Evolutionary conservation across 495 filamentous ascomycete species (phyloP), one percentile per base, ranked within the genome.

Genomic region (Podospora pseudocomata): DNA sequence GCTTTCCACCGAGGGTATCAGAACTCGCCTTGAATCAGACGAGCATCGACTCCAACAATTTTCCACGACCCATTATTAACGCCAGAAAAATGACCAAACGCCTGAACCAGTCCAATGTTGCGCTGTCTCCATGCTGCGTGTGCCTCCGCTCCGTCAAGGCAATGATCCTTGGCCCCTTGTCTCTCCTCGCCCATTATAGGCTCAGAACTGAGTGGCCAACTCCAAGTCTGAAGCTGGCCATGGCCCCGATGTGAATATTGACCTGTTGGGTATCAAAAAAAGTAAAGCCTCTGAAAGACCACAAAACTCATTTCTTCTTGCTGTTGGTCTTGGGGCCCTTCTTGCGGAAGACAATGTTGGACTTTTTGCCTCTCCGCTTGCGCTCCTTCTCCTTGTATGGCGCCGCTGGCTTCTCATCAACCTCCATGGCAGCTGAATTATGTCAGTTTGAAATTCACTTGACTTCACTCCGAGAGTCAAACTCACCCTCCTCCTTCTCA

Each of bases 331-430:
- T 82, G 66, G 82, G 81, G 44, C 82, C 78, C 56, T 81, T 80
- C 70, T 80, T 86, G 69, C 78, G 81, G 67, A 86, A 86, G 28
- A 86, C 82, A 57, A 86, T 82, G 49, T 80, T 78, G 66, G 74
- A 84, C 75, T 79, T 84, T 76, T 83, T 83, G 55, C 76, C 71
- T 64, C 75, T 78, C 63, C 80, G 76, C 76, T 82, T 83, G 73
- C 80, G 75, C 60, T 79, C 74, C 63, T 75, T 76, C 73, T 72
- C 76, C 80, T 81, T 82, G 67, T 79, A 78, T 66, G 72, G 73
- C 58, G 70, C 32, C 32, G 74, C 66, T 15, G 76, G 60, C 67
- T 72, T 77, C 16, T 66, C 74, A 58, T 86, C 84, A 44, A 86
- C 71, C 65, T 86, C 83, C 83, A 86, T 86, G 58, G 71, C 74